Conservation (phyloP, 768 basidiomycete species). For the Termitomyces sp. region DNA sequence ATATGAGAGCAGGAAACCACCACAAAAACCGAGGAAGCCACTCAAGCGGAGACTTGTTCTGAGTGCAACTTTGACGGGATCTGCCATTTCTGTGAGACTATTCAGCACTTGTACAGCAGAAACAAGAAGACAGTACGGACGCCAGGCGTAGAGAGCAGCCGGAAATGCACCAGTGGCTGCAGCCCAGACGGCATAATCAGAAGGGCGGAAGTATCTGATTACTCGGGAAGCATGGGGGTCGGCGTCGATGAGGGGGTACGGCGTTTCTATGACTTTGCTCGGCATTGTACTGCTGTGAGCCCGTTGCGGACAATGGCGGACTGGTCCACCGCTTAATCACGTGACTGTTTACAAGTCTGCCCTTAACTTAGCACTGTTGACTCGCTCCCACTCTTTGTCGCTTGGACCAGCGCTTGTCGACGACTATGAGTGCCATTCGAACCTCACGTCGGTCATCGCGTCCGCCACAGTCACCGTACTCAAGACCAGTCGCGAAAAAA, state of each 20-base stretch:
- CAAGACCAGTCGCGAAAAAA: constrained; percentile 39
- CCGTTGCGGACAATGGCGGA: constrained; percentile 25
- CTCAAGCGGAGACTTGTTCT: constrained; percentile 42
- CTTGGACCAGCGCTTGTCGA: constrained; percentile 3
- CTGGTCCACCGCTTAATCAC: constrained; percentile 18
- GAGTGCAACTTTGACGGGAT: constrained; percentile 33
- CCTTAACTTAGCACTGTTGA: constrained; percentile 24
- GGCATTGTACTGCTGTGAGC: constrained; percentile 33
- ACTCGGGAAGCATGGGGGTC: constrained; percentile 90
- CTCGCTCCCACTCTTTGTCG: constrained; percentile 7
- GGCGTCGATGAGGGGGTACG: constrained; percentile 88
- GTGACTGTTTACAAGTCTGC: constrained; percentile 24
- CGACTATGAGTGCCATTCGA: constrained; percentile 54
- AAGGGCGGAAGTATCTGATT: constrained; percentile 79
- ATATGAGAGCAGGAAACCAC: constrained; percentile 91
- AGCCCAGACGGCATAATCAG: constrained; percentile 85
- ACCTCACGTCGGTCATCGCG: constrained; percentile 29
- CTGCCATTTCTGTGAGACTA: constrained; percentile 38
- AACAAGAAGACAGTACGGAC: constrained; percentile 37
- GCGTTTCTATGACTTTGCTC: constrained; percentile 45
- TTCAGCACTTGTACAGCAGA: constrained; percentile 6
- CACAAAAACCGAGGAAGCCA: constrained; percentile 77
- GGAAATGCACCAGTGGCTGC: constrained; percentile 79
- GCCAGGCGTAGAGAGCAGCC: constrained; percentile 72
- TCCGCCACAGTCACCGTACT: constrained; percentile 49